Conservation (phyloP, 257 asterid genomes). For the Primulina huaijiensis region DNA sequence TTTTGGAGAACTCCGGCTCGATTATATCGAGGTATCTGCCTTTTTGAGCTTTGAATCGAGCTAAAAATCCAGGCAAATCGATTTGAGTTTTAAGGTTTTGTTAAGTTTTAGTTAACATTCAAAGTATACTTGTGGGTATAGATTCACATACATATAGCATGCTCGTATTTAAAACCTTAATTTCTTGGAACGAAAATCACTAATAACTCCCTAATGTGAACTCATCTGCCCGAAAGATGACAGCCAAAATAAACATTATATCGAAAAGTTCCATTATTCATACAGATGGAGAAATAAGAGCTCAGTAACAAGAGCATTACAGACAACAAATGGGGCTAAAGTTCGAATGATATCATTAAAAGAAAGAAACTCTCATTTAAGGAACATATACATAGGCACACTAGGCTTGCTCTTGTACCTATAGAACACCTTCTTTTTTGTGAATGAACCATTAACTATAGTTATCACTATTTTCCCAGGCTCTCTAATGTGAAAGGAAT, state of each 20-base stretch:
- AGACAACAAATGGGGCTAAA: background rate
- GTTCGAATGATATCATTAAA: background rate
- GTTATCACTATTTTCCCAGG: constrained; percentile 68
- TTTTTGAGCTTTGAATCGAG: too few relatives aligned
- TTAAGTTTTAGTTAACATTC: too few relatives aligned
- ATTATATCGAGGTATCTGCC: too few relatives aligned
- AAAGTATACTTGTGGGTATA: too few relatives aligned
- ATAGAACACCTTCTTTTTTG: constrained; percentile 64
- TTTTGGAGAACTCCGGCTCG: too few relatives aligned
- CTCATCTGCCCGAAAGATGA: background rate
- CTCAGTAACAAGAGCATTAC: background rate
- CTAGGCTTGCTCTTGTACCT: constrained; percentile 60
- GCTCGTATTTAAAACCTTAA: background rate
- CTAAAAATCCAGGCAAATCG: too few relatives aligned
- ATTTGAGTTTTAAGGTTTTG: too few relatives aligned
- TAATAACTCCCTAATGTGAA: background rate
- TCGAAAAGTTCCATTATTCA: background rate
- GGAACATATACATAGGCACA: constrained; percentile 49
- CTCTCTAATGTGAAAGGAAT: constrained; percentile 72
- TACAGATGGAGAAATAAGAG: background rate
- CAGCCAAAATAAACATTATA: background rate
- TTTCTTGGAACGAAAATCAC: background rate
- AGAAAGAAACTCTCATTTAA: constrained; percentile 20
- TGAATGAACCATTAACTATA: constrained; percentile 50
- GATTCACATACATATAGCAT: background rate